Base-by-base conservation (phyloP, 1,284 basidiomycete species). In the Ceratobasidium sp. region DNA sequence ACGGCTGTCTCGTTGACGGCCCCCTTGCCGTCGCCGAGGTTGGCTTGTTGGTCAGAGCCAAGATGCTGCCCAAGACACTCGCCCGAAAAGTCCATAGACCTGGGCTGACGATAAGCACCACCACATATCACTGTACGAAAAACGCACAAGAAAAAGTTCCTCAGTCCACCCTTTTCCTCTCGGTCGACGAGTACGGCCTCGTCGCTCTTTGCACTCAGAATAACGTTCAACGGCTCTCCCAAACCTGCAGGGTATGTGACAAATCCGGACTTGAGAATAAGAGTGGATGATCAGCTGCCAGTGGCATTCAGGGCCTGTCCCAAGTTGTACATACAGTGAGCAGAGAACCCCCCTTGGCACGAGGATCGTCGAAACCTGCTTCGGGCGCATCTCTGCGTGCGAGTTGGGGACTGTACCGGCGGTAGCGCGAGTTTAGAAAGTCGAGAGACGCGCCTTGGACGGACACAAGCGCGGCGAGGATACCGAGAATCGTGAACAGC, bases 211-310 rank as follows among this genome's bases (percentile, higher is more conserved):
- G 86, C 91, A n/a, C 92, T 91, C 36, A 98, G 82, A 78, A 98
- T 94, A 71, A 87, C 85, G 76, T 98, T 98, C 72, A 98, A 81
- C 2, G 96, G 96, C 81, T 98, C 96, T 48, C 93, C 92, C 69
- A 92, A 86, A 8, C 93, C 92, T 61, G 83, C 78, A 18, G 93
- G 92, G 77, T 84, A 89, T 21, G 94, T 91, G 39, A 82, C 78
- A 69, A 55, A 67, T 4, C 64, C 64, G 32, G 64, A 67, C 64
- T 67, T 30, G 3, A 67, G 2, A n/a, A n/a, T n/a, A 32, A 3
- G 14, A n/a, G 39, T 28, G 21, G 57, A 6, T 34, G 53, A 39
- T 59, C 57, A 59, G 57, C 57, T n/a, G 16, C 12, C 18, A 9
- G 26, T 18, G 36, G 14, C 36, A 39, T 53, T 23, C 50, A 53